phyloP scores from a whole-genome alignment of 257 asterid genomes.

The Salvia rosmarinus region DNA sequence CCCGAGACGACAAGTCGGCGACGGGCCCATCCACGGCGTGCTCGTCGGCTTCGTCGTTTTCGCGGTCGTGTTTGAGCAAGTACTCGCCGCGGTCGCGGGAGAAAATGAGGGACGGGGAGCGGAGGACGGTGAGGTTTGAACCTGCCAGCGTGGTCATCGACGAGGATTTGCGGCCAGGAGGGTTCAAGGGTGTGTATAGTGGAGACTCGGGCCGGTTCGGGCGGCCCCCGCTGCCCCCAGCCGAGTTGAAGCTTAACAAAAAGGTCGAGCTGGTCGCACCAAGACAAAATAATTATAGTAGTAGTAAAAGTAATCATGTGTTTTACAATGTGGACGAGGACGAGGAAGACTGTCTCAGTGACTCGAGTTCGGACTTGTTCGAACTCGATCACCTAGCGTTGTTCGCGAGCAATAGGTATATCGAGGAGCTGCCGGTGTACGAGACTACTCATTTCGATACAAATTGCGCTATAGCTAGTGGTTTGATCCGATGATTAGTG shows the following conservation, averaged over 20 bases:
- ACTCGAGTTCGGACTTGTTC: constrained; percentile 83
- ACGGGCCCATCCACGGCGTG: constrained; percentile 41
- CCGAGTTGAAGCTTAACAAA: constrained; percentile 15
- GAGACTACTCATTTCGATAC: constrained; percentile 65
- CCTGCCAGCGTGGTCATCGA: constrained; percentile 68
- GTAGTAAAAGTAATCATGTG: constrained; percentile 24
- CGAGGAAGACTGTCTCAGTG: constrained; percentile 60
- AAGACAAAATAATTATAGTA: neutral
- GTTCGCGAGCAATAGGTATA: constrained; percentile 52
- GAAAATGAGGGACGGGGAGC: constrained; percentile 42
- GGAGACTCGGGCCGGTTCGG: constrained; percentile 30
- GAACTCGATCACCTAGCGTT: constrained; percentile 69
- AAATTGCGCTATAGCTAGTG: constrained; percentile 56
- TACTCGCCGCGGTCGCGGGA: constrained; percentile 50
- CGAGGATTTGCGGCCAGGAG: constrained; percentile 61
- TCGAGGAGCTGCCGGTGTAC: constrained; percentile 77
- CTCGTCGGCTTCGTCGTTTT: constrained; percentile 65
- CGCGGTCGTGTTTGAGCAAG: constrained; percentile 76
- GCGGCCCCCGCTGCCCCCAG: constrained; percentile 37
- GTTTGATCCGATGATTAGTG: constrained; percentile 51
- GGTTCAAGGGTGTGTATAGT: constrained; percentile 42
- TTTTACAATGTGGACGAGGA: constrained; percentile 31
- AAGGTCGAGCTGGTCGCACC: neutral
- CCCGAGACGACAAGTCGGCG: constrained; percentile 26
- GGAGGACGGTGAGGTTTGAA: constrained; percentile 67